Evolutionary conservation across 2,329 filamentous ascomycete species (phyloP).

Genomic region (Aspergillus eucalypticola): DNA sequence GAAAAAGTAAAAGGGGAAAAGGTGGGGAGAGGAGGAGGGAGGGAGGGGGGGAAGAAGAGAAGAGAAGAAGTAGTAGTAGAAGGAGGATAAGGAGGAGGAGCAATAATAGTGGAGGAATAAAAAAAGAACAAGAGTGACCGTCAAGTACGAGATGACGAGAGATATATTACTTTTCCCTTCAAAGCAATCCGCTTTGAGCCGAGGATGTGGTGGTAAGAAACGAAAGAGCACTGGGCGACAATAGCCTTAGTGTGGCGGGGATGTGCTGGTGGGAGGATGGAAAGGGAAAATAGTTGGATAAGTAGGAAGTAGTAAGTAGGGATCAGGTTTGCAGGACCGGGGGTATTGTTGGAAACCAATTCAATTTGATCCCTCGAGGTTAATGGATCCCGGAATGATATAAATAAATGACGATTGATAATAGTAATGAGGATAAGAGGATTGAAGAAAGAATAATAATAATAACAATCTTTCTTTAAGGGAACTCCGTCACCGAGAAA

Average conservation of each 20-base stretch:
- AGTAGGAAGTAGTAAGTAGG: neutral
- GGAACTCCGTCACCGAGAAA: neutral
- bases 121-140: constrained; percentile 14
- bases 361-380: neutral
- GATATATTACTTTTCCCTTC: constrained; percentile 19
- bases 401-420: neutral
- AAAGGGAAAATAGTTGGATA: neutral
- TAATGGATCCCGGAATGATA: neutral
- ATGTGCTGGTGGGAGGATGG: constrained; percentile 4
- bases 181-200: constrained; percentile 6
- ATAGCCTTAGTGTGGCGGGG: constrained; percentile 23
- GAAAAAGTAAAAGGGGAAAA: constrained; percentile 16
- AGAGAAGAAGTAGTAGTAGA: constrained; percentile 23
- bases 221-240: constrained; percentile 15
- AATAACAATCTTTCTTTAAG: too few species aligned
- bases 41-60: constrained; percentile 19
- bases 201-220: constrained; percentile 15
- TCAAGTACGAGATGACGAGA: constrained; percentile 21
- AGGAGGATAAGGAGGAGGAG: constrained; percentile 19
- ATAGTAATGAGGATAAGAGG: too few species aligned
- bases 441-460: too few species aligned
- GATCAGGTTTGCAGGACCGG: neutral
- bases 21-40: constrained; percentile 18
- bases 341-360: neutral
- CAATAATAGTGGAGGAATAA: neutral